A percentile compares a stretch with the other conserved stretches of the same genome.
These are phyloP conservation scores for Penicillium sp. DNA, from an alignment of 2,329 filamentous ascomycete species.

Conservation along the genomic window DNA sequence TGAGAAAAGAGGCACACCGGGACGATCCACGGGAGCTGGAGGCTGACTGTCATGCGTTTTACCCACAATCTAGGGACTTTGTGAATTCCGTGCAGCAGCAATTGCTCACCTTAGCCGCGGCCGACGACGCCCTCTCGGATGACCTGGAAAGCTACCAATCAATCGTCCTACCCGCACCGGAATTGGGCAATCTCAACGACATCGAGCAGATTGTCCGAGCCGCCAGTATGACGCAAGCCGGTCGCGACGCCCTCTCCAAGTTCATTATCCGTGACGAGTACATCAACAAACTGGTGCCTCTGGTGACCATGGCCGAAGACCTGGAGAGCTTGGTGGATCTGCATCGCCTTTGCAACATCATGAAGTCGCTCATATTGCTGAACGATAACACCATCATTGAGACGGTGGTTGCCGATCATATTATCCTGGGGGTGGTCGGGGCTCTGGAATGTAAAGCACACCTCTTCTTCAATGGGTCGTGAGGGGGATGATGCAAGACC, in stretches of 20 bases:
- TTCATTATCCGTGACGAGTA: slow-evolving; percentile 85
- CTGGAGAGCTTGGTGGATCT: slow-evolving; percentile 83
- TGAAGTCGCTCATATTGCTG: slow-evolving; percentile 92
- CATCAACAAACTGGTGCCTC: slow-evolving; percentile 79
- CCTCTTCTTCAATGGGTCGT: slow-evolving; percentile 5
- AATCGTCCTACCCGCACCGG: slow-evolving; percentile 74
- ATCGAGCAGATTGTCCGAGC: slow-evolving; percentile 82
- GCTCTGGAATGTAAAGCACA: slow-evolving; percentile 73
- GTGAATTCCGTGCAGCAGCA: slow-evolving; percentile 82
- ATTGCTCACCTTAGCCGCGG: slow-evolving; percentile 61
- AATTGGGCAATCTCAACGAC: slow-evolving; percentile 79
- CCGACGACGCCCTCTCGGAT: slow-evolving; percentile 84
- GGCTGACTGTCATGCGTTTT: slow-evolving; percentile 15
- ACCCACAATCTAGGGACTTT: slow-evolving; percentile 69
- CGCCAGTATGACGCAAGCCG: slow-evolving; percentile 71
- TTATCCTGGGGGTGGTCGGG: slow-evolving; percentile 88
- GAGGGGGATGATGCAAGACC: background rate
- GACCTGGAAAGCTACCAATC: slow-evolving; percentile 74
- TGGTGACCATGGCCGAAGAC: slow-evolving; percentile 88
- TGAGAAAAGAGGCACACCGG: slow-evolving; percentile 41
- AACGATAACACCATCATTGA: slow-evolving; percentile 97
- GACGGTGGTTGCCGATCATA: slow-evolving; percentile 84
- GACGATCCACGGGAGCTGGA: slow-evolving; percentile 16
- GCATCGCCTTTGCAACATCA: slow-evolving; percentile 92
- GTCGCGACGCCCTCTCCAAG: slow-evolving; percentile 84